Base-by-base conservation (phyloP, 2,329 filamentous ascomycete species). In the Plectosphaerella cucumerina region DNA sequence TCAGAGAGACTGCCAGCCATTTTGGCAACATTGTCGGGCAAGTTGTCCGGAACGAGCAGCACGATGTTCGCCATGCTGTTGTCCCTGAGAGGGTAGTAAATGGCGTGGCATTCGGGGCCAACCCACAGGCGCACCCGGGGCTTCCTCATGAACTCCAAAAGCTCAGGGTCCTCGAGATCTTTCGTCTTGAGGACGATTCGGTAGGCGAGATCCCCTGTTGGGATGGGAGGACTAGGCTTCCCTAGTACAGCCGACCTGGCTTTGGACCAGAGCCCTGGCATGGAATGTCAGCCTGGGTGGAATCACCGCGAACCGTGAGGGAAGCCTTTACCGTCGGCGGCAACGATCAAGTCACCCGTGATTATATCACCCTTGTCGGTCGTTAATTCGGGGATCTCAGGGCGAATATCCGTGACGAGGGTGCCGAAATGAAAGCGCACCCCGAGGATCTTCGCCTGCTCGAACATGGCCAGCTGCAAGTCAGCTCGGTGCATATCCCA, bases 171-270 rank as follows among this genome's bases (percentile, higher is more conserved):
- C 8, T 80, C 72, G 0, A 77, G 59, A 0, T 68, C 63, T 14
- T 43, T 37, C 10, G 41, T 23, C 11, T 47, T 21, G 4, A 87
- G 67, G 0, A 85, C 76, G 33, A 87, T 78, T 2, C 84, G 72
- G 59, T 86, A 88, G 1, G 84, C 85, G 12, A 87, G 63, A 60
- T 88, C 84, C 0, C 84, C 84, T 0, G 83, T 87, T 0, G 80
- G 76, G 6, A 76, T 62, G 0, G 84, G 80, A 5, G 69, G 65
- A 34, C 79, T 76, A 5, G 70, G 66, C 0, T 60, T 65, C 0
- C 72, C 72, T 0, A 80, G 62, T 14, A 80, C 75, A 4, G 67
- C 66, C 47, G 75, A 71, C 0, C 83, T 72, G 44, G 76, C 82
- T 14, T 70, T 68, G 2, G 81, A 85, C 81, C 82, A 85, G 0